phyloP scores from a whole-genome alignment of 306 rosid species.

The Vigna radiata region DNA sequence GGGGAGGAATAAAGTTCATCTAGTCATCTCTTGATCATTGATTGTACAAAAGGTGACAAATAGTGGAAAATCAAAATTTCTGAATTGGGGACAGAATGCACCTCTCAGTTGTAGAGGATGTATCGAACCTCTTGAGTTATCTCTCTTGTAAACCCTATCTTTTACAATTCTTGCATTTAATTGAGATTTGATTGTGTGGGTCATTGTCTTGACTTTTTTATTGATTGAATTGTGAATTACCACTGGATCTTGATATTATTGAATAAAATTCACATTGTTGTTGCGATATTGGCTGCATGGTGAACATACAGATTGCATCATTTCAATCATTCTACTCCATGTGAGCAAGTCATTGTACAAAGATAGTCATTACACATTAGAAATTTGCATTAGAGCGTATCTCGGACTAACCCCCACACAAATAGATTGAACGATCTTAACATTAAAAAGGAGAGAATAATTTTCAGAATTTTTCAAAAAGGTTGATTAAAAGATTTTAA shows the following conservation, averaged over 20 bases:
- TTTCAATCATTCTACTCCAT: constrained; percentile 6
- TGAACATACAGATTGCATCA: background rate
- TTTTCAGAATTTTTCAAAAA: background rate
- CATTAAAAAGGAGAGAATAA: background rate
- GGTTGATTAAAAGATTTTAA: background rate
- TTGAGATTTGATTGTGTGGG: background rate
- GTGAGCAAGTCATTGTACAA: background rate
- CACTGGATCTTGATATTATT: background rate
- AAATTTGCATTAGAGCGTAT: background rate
- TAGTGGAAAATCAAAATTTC: background rate
- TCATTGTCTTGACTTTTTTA: background rate
- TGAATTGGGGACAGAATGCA: background rate
- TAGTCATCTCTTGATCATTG: background rate
- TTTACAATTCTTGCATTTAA: background rate
- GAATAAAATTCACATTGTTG: background rate
- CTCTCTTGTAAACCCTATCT: background rate
- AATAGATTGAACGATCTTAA: background rate
- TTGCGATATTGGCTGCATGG: background rate
- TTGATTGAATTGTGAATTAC: background rate
- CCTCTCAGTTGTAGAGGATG: background rate
- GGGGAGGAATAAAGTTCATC: background rate
- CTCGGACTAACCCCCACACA: background rate
- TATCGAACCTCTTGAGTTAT: background rate
- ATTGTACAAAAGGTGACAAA: background rate
- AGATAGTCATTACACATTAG: background rate